phyloP scores from a whole-genome alignment of 140 eudicot species.

The Oenanthe javanica region DNA sequence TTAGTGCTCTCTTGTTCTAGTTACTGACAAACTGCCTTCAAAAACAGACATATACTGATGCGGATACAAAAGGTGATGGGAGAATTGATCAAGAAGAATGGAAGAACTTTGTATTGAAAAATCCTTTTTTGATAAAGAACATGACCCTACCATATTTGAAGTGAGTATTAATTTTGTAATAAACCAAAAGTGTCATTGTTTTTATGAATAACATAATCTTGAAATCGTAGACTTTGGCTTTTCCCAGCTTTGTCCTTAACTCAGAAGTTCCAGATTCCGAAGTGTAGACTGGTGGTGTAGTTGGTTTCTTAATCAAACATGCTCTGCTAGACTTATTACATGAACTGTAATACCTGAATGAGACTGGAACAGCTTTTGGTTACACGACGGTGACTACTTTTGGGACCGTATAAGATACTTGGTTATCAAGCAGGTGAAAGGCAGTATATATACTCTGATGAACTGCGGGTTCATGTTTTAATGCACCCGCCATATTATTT shows the following conservation, averaged over 20 bases:
- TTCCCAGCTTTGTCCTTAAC: conserved; percentile 71
- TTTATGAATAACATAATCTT: no score
- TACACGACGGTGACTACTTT: neutral
- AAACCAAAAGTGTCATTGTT: neutral
- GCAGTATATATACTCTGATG: no score
- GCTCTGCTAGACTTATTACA: neutral
- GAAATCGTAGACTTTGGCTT: conserved; percentile 39
- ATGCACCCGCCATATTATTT: neutral
- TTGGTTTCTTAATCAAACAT: neutral
- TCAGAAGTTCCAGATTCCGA: conserved; percentile 68
- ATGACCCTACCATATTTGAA: conserved; percentile 91
- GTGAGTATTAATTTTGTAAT: conserved; percentile 37
- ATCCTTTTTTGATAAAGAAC: conserved; percentile 86
- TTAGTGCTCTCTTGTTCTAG: neutral
- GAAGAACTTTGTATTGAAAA: conserved; percentile 69
- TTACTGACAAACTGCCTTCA: neutral
- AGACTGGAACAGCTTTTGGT: neutral
- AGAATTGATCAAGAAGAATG: conserved; percentile 87
- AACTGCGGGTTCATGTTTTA: neutral
- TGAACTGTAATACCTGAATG: neutral
- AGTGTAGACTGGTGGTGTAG: conserved; percentile 13
- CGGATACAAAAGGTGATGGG: conserved; percentile 86
- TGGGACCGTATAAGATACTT: neutral
- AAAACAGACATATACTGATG: conserved; percentile 67
- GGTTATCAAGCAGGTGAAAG: no score